A percentile compares a stretch with the other conserved stretches of the same genome.
phyloP scores from a whole-genome alignment of 2,329 filamentous ascomycete genomes.

The Byssochlamys sp. region DNA sequence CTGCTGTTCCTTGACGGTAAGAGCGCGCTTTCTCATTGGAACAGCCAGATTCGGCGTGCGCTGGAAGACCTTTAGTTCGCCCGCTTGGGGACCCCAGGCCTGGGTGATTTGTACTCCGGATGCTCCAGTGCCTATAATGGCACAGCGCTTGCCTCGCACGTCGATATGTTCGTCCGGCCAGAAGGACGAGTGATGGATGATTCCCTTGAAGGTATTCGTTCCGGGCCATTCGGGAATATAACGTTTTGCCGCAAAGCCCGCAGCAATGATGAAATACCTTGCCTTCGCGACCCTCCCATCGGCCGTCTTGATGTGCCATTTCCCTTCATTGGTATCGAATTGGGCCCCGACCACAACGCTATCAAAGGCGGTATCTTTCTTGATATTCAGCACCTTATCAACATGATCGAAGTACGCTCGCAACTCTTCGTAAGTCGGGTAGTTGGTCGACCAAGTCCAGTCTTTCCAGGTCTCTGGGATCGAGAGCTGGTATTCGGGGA shows the following conservation, averaged over 20 bases:
- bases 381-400: constrained; percentile 35
- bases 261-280: constrained; percentile 38
- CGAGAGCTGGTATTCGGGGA: constrained; percentile 46
- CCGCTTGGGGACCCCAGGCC: constrained; percentile 46
- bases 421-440: constrained; percentile 28
- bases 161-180: constrained; percentile 52
- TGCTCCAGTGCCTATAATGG: constrained; percentile 56
- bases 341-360: constrained; percentile 31
- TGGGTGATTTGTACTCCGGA: constrained; percentile 57
- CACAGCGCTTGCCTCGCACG: constrained; percentile 50
- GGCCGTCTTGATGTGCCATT: constrained; percentile 38
- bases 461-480: constrained; percentile 40
- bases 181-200: constrained; percentile 51
- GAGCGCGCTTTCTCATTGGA: constrained; percentile 47
- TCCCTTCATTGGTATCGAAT: constrained; percentile 27
- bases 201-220: constrained; percentile 50
- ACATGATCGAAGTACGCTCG: constrained; percentile 40
- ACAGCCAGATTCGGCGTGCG: constrained; percentile 57
- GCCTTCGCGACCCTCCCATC: constrained; percentile 31
- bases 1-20: constrained; percentile 44
- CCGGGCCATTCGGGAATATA: constrained; percentile 53
- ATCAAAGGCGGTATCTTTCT: constrained; percentile 38
- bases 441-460: constrained; percentile 35
- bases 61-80: constrained; percentile 46
- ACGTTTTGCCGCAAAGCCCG: constrained; percentile 46